Evolutionary conservation across 2,329 filamentous ascomycete species (phyloP).

Genomic region (Boeremia lycopersici): DNA sequence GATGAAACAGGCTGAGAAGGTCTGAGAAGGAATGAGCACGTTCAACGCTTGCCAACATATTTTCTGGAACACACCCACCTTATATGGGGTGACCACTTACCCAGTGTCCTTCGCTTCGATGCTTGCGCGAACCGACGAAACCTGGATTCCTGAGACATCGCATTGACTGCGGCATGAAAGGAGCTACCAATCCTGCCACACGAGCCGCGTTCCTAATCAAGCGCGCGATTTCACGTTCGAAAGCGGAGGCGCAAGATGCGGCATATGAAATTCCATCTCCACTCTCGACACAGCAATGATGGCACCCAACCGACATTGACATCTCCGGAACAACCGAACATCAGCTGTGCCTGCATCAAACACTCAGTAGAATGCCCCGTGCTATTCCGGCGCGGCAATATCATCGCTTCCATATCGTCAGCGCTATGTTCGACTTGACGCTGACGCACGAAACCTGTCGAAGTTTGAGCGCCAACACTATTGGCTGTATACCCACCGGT

Average conservation of each 20-base stretch:
- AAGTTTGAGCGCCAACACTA: neutral
- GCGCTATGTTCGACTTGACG: neutral
- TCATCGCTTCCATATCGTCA: neutral
- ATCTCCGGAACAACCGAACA: constrained; percentile 9
- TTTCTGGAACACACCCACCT: constrained; percentile 25
- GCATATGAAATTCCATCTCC: constrained; percentile 17
- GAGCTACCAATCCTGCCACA: constrained; percentile 15
- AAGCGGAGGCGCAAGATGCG: constrained; percentile 20
- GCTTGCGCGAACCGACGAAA: constrained; percentile 11
- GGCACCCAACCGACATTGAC: constrained; percentile 7
- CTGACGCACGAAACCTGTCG: neutral
- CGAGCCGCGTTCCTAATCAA: constrained; percentile 7
- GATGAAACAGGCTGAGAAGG: constrained; percentile 37
- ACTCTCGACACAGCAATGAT: constrained; percentile 19
- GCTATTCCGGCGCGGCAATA: constrained; percentile 9
- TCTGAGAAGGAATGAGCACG: constrained; percentile 44
- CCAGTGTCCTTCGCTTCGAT: constrained; percentile 4
- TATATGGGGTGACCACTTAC: constrained; percentile 33
- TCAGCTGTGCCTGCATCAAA: constrained; percentile 5
- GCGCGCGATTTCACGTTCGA: constrained; percentile 9
- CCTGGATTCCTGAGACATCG: constrained; percentile 28
- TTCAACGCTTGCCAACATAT: constrained; percentile 34
- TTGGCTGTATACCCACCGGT: neutral
- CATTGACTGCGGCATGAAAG: constrained; percentile 25
- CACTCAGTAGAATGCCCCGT: neutral